Evolutionary conservation across 495 filamentous ascomycete genomes (phyloP).

Genomic region (Lentithecium fluviatile): DNA sequence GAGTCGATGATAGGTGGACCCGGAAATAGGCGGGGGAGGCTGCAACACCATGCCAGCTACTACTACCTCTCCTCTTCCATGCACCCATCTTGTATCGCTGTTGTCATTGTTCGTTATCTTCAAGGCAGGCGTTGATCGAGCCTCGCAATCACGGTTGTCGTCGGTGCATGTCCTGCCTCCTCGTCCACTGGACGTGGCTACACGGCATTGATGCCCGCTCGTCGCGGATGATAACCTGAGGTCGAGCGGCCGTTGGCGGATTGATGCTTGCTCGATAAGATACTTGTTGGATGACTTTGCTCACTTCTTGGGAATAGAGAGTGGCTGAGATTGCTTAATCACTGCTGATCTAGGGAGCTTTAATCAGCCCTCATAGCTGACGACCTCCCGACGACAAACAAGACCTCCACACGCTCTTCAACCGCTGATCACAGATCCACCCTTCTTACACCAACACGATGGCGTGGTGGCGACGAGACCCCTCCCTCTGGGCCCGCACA

Average conservation of each 20-base stretch:
- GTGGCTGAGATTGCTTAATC: no score
- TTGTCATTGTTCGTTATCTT: background rate
- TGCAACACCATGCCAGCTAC: background rate
- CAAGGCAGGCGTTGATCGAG: background rate
- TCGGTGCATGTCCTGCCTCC: no score
- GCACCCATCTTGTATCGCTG: background rate
- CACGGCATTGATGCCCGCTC: background rate
- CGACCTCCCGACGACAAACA: no score
- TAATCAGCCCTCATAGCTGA: no score
- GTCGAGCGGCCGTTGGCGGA: no score
- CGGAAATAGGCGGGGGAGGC: constrained; percentile 3
- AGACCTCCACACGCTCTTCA: no score
- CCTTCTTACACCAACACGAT: constrained; percentile 1
- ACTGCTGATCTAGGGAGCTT: no score
- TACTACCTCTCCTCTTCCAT: background rate
- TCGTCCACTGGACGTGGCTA: background rate
- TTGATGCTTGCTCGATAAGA: no score
- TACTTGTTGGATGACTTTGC: no score
- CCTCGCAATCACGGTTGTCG: background rate
- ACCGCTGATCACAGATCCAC: no score
- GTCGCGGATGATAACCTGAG: background rate
- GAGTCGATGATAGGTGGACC: constrained; percentile 8
- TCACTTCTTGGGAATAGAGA: no score
- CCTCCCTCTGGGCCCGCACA: constrained; percentile 15
- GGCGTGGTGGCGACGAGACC: constrained; percentile 23